These are phyloP conservation scores for Peziza echinospora DNA, from an alignment of 495 filamentous ascomycete genomes.

Conservation along the genomic window DNA sequence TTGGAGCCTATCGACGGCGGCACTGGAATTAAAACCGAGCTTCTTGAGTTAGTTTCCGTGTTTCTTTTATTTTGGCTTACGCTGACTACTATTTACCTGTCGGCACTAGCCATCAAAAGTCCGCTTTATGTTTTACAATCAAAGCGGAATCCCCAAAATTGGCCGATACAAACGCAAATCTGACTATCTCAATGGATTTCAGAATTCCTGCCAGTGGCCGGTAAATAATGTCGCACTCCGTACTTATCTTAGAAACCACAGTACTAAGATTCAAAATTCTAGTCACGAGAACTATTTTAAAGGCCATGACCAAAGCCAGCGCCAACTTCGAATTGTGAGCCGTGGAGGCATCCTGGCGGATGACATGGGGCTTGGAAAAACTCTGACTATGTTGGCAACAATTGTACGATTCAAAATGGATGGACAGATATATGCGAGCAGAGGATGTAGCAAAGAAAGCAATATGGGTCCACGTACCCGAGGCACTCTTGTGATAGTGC, in stretches of 20 bases:
- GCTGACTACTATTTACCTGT: neutral
- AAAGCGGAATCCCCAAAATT: neutral
- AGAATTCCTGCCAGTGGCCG: neutral
- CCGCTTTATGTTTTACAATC: neutral
- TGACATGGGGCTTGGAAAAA: constrained; percentile 30
- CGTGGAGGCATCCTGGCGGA: constrained; percentile 14
- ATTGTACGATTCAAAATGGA: too few species aligned
- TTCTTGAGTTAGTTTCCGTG: neutral
- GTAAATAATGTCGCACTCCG: neutral
- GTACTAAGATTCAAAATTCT: neutral
- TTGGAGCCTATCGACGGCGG: neutral
- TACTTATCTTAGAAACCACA: neutral
- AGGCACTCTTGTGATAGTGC: too few species aligned
- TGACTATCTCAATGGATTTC: neutral
- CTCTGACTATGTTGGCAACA: constrained; percentile 22
- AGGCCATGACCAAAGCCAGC: too few species aligned
- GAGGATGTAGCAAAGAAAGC: too few species aligned
- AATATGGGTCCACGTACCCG: too few species aligned
- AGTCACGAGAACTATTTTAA: neutral
- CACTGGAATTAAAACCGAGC: neutral
- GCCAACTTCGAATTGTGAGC: too few species aligned
- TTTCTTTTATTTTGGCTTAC: neutral
- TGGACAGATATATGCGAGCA: too few species aligned
- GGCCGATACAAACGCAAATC: neutral
- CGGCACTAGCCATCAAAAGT: neutral